Base-by-base conservation (phyloP, 176 grass and related monocot species). In the Hordeum marinum region DNA sequence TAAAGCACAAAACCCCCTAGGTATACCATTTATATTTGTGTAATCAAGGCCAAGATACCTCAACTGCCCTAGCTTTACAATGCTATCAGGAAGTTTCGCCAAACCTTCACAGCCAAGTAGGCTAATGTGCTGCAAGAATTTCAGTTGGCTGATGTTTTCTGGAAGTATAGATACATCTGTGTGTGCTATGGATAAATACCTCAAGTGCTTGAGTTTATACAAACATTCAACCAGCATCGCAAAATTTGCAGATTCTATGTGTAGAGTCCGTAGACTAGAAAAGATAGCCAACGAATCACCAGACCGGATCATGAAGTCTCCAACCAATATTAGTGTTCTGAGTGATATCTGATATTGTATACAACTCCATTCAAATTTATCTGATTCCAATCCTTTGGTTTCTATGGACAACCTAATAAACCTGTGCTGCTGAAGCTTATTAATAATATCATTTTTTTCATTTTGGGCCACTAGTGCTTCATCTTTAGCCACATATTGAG, bases 261-360 rank as follows among this genome's bases (percentile, higher is more conserved):
- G 32, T 6, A 55, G 50, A 39, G 18, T 23, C 68, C 36, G 68
- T 41, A 70, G 20, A 24, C 9, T 21, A 11, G 68, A n/a, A 41
- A 70, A n/a, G 10, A 11, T 2, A 34, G 31, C 12, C 6, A 46
- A 57, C 6, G 58, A 48, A 57, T 63, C 63, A 37, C 27, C 42
- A 29, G 31, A 40, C 1, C 72, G 29, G 1, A 34, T 39, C 18
- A 54, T 64, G 55, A 81, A 26, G 27, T 21, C 11, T 24, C 58
- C 29, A 83, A 64, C 4, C 27, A 32, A 11, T 6, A 88, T 35
- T 2, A 83, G 35, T 20, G 80, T 88, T n/a, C 86, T 61, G 2
- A 83, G 11, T 2, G 26, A 62, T 18, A 13, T 39, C 0, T 78
- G 86, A 18, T 18, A 11, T 69, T 41, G 17, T 14, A 83, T 3